A percentile compares a stretch with the other conserved stretches of the same genome.
Conservation (phyloP, 352 stramenopile species). For the Globisporangium nagaii region DNA sequence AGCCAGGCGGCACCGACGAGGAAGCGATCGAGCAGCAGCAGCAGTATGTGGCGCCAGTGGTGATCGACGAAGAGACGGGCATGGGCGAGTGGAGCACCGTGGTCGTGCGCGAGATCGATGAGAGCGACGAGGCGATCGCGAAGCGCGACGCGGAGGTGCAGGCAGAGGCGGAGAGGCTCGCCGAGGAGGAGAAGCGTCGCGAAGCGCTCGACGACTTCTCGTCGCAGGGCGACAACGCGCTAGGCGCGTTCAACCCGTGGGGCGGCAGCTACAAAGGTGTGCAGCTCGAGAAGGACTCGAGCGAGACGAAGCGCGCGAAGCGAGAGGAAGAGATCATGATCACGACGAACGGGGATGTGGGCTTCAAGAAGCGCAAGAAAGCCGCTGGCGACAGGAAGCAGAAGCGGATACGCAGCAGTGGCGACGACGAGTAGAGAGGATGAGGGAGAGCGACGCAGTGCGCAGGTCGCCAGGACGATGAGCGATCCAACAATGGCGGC, state of each 20-base stretch:
- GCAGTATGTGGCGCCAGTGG: conserved; percentile 10
- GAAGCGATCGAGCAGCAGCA: conserved; percentile 9
- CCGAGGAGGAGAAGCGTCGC: conserved; percentile 45
- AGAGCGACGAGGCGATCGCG: conserved; percentile 60
- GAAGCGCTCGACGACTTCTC: conserved; percentile 66
- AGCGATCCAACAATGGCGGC: no score
- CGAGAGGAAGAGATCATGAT: conserved; percentile 51
- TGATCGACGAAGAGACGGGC: conserved; percentile 65
- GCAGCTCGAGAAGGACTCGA: conserved; percentile 37
- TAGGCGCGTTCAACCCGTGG: conserved; percentile 80
- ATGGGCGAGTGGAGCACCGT: conserved; percentile 84
- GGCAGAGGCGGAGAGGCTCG: conserved; percentile 23
- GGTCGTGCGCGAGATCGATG: conserved; percentile 64
- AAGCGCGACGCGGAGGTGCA: conserved; percentile 42
- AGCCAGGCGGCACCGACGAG: conserved; percentile 20
- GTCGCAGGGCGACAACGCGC: conserved; percentile 60
- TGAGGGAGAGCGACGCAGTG: neutral
- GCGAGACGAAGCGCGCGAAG: conserved; percentile 9
- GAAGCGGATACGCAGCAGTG: conserved; percentile 53
- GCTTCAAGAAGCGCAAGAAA: conserved; percentile 68
- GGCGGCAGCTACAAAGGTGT: conserved; percentile 83
- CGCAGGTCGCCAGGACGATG: no score
- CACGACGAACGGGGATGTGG: conserved; percentile 41
- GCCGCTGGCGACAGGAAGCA: conserved; percentile 38
- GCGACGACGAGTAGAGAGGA: conserved; percentile 43